Conservation (phyloP, 129 eudicot species). For the Erigeron canadensis region DNA sequence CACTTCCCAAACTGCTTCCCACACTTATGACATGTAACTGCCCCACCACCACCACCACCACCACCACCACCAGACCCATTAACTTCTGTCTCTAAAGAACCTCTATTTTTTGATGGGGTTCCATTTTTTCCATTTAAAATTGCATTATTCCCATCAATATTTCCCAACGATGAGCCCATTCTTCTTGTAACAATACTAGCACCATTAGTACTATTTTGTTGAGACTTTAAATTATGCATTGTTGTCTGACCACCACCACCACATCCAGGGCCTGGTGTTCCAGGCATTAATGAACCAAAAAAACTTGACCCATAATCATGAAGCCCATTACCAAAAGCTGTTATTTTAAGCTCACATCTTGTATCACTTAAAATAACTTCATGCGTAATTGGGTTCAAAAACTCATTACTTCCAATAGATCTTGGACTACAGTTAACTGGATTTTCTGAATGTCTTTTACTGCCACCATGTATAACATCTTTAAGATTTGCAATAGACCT, state of each 20-base stretch:
- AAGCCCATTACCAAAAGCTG: constrained; percentile 61
- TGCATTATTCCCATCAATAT: constrained; percentile 9
- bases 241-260: constrained; percentile 49
- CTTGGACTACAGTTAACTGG: constrained; percentile 95
- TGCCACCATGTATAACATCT: constrained; percentile 99
- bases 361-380: constrained; percentile 88
- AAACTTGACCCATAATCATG: constrained; percentile 49
- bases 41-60: constrained; percentile 32
- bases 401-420: constrained; percentile 96
- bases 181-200: constrained; percentile 48
- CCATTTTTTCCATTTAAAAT: constrained; percentile 38
- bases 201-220: constrained; percentile 5
- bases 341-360: constrained; percentile 83
- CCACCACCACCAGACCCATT: constrained; percentile 50
- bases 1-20: constrained; percentile 90
- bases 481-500: constrained; percentile 97
- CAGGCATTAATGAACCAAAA: constrained; percentile 87
- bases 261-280: constrained; percentile 79
- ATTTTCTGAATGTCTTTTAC: constrained; percentile 85
- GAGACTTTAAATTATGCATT: constrained; percentile 62
- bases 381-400: constrained; percentile 88
- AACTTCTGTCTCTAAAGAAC: constrained; percentile 50
- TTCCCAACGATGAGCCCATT: constrained; percentile 19
- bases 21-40: constrained; percentile 87
- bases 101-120: constrained; percentile 39